These are phyloP conservation scores for Tricholomella constricta DNA, from an alignment of 768 basidiomycete genomes.

Conservation along the genomic window DNA sequence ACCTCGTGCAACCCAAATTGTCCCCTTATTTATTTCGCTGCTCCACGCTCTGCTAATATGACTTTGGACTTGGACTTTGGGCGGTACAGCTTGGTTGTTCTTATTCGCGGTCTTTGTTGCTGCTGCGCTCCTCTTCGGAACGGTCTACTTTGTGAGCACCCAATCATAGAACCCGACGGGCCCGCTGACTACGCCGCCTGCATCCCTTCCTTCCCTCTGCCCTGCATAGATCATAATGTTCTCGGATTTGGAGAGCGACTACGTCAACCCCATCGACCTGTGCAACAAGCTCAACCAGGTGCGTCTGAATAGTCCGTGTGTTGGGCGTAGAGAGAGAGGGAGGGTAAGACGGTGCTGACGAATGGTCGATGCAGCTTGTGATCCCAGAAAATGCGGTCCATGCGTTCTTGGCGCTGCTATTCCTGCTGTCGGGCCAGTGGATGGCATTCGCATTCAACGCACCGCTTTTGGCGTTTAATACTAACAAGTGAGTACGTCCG, in stretches of 20 bases:
- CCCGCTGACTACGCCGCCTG: no score
- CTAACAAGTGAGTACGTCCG: conserved; percentile 79
- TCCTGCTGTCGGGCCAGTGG: conserved; percentile 97
- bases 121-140: conserved; percentile 93
- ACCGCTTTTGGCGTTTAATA: conserved; percentile 86
- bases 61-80: no score
- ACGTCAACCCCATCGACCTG: conserved; percentile 99
- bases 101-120: conserved; percentile 94
- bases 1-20: neutral
- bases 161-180: no score
- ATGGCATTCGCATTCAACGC: conserved; percentile 86
- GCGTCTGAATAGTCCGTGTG: conserved; percentile 21
- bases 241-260: conserved; percentile 98
- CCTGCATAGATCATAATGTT: conserved; percentile 98
- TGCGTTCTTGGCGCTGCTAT: conserved; percentile 85
- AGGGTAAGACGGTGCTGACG: neutral
- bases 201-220: neutral
- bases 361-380: conserved; percentile 67
- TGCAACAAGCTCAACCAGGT: conserved; percentile 99
- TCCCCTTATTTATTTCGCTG: no score
- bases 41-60: no score
- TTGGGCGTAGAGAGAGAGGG: no score
- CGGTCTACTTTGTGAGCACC: conserved; percentile 93
- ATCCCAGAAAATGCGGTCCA: conserved; percentile 95
- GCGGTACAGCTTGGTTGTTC: conserved; percentile 96